These are phyloP conservation scores for Pseudogymnoascus sp. DNA, from an alignment of 2,329 filamentous ascomycete species.

Conservation along the genomic window DNA sequence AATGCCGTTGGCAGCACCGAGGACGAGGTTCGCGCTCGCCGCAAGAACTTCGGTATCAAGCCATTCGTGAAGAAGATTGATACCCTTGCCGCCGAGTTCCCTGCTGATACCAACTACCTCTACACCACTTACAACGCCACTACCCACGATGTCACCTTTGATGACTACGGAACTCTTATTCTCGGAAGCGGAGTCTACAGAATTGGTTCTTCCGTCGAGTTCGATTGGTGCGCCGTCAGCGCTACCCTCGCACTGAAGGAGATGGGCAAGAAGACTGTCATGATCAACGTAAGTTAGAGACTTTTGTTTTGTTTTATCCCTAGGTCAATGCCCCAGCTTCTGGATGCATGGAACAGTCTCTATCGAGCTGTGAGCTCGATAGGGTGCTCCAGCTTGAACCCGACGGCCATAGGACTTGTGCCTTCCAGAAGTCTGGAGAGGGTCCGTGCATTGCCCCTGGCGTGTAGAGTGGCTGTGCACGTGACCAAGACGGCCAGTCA, in stretches of 20 bases:
- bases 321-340: slow-evolving; percentile 11
- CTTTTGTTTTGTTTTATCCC: slow-evolving; percentile 8
- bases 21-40: slow-evolving; percentile 78
- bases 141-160: slow-evolving; percentile 86
- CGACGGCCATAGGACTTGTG: background rate
- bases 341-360: background rate
- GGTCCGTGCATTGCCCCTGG: background rate
- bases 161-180: slow-evolving; percentile 84
- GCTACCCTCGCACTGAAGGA: slow-evolving; percentile 74
- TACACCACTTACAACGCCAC: slow-evolving; percentile 98
- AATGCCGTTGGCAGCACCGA: slow-evolving; percentile 78
- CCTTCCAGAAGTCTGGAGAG: background rate
- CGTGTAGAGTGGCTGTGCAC: background rate
- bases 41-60: slow-evolving; percentile 79
- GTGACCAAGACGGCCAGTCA: background rate
- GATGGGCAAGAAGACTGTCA: slow-evolving; percentile 93
- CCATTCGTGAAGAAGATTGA: slow-evolving; percentile 99
- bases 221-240: slow-evolving; percentile 96
- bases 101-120: slow-evolving; percentile 88
- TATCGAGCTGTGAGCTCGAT: slow-evolving; percentile 4
- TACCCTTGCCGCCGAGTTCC: slow-evolving; percentile 93
- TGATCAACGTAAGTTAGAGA: slow-evolving; percentile 69
- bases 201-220: slow-evolving; percentile 95
- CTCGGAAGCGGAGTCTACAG: slow-evolving; percentile 94
- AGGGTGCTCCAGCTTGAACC: background rate